Conservation (phyloP, 495 filamentous ascomycete genomes). For the Neurospora sp. region DNA sequence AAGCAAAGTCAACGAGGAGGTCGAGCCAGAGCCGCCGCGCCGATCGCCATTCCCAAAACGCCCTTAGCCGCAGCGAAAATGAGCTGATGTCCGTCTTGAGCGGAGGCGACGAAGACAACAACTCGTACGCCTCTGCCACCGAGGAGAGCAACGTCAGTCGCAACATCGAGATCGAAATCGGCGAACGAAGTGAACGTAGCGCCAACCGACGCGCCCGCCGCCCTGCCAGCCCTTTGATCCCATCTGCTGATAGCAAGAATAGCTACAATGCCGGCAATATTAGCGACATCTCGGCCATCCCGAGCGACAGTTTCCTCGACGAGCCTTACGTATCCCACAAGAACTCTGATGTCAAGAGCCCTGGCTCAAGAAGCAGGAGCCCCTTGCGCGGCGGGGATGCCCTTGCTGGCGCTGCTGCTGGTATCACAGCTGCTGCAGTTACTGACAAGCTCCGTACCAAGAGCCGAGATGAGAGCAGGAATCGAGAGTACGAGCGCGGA, state of each 20-base stretch:
- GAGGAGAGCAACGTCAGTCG: conserved; percentile 65
- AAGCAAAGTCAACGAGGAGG: conserved; percentile 48
- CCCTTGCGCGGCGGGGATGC: conserved; percentile 27
- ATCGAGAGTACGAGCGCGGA: conserved; percentile 18
- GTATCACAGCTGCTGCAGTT: conserved; percentile 29
- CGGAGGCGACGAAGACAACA: conserved; percentile 43
- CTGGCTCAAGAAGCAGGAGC: conserved; percentile 19
- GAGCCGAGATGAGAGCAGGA: conserved; percentile 30
- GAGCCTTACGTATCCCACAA: conserved; percentile 19
- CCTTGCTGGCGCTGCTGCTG: conserved; percentile 23
- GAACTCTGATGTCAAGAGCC: conserved; percentile 25
- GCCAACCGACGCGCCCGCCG: conserved; percentile 33
- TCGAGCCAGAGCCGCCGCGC: conserved; percentile 46
- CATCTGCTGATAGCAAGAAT: conserved; percentile 43
- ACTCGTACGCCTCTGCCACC: conserved; percentile 62
- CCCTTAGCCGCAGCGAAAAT: conserved; percentile 39
- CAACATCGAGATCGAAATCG: conserved; percentile 58
- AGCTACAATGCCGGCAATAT: conserved; percentile 47
- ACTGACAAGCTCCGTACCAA: conserved; percentile 40
- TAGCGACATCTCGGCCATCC: conserved; percentile 88
- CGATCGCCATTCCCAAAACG: conserved; percentile 41
- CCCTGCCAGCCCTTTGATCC: conserved; percentile 46
- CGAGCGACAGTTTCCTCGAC: conserved; percentile 82
- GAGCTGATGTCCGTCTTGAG: conserved; percentile 19
- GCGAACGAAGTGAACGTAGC: conserved; percentile 26